Evolutionary conservation across 1,284 basidiomycete species (phyloP).

Genomic region (Naganishia cerealis): DNA sequence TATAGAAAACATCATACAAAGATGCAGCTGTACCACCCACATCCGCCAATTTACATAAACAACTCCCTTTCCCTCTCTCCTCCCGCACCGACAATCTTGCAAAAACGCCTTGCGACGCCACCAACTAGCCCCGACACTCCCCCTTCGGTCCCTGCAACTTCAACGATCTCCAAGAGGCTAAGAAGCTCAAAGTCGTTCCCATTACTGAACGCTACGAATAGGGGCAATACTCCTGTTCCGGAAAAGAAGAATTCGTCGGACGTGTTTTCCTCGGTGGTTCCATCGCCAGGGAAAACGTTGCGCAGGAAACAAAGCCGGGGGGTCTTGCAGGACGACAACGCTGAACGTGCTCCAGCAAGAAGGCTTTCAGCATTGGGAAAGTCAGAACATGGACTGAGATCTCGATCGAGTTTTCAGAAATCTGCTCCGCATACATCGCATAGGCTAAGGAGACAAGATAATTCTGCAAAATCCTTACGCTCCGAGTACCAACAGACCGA

Average conservation of each 20-base stretch:
- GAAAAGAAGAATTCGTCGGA: constrained; percentile 2
- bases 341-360: constrained; percentile 9
- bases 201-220: constrained; percentile 11
- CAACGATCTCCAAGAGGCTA: constrained; percentile 10
- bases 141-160: background rate
- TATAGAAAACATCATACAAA: constrained; percentile 22
- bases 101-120: constrained; percentile 21
- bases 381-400: constrained; percentile 14
- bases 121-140: constrained; percentile 22
- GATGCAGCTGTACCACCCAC: constrained; percentile 24
- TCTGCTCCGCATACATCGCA: background rate
- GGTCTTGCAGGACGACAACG: constrained; percentile 11
- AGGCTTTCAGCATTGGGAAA: background rate
- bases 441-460: constrained; percentile 2
- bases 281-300: background rate
- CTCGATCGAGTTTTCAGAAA: constrained; percentile 20
- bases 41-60: constrained; percentile 16
- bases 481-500: constrained; percentile 11
- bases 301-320: constrained; percentile 18
- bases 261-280: background rate
- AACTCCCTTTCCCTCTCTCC: constrained; percentile 24
- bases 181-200: constrained; percentile 21
- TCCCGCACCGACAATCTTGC: constrained; percentile 14
- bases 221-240: background rate
- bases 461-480: constrained; percentile 8